phyloP scores from a whole-genome alignment of 352 stramenopile species.

The Phytophthora multivora region DNA sequence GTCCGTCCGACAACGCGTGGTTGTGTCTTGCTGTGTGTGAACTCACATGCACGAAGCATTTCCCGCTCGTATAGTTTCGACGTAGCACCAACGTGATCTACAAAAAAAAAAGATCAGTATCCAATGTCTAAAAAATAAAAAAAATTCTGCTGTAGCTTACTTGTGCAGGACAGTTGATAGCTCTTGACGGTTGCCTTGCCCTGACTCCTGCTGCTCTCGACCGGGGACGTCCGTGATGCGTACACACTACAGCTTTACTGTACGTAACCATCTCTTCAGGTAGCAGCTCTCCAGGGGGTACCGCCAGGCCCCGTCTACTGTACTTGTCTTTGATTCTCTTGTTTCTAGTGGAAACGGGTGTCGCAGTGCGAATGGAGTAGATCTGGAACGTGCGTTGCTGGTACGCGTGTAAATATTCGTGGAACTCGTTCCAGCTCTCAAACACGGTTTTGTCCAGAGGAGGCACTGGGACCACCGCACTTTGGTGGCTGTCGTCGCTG shows the following conservation, averaged over 20 bases:
- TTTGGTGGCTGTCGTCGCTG: slow-evolving; percentile 8
- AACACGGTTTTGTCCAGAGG: slow-evolving; percentile 29
- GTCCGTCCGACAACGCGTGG: slow-evolving; percentile 25
- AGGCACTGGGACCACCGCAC: slow-evolving; percentile 16
- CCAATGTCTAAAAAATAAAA: background rate
- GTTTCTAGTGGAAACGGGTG: slow-evolving; percentile 26
- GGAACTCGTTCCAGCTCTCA: slow-evolving; percentile 33
- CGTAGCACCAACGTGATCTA: slow-evolving; percentile 34
- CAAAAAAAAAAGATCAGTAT: slow-evolving; percentile 3
- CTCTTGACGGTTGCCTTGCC: slow-evolving; percentile 11
- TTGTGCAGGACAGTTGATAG: slow-evolving; percentile 34
- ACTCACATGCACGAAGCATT: slow-evolving; percentile 32
- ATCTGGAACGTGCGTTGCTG: slow-evolving; percentile 39
- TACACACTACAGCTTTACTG: slow-evolving; percentile 35
- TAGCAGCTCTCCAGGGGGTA: slow-evolving; percentile 20
- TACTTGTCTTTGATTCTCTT: slow-evolving; percentile 31
- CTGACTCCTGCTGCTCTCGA: slow-evolving; percentile 21
- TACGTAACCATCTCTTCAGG: slow-evolving; percentile 31
- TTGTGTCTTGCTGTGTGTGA: slow-evolving; percentile 33
- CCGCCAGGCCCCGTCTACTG: background rate
- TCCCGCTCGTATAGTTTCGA: slow-evolving; percentile 20
- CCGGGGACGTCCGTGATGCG: slow-evolving; percentile 22
- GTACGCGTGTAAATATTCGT: slow-evolving; percentile 33
- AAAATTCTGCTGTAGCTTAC: background rate
- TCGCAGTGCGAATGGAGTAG: slow-evolving; percentile 30